Conservation (phyloP, 73 alveolate species). For the Tetrahymena elliotti region DNA sequence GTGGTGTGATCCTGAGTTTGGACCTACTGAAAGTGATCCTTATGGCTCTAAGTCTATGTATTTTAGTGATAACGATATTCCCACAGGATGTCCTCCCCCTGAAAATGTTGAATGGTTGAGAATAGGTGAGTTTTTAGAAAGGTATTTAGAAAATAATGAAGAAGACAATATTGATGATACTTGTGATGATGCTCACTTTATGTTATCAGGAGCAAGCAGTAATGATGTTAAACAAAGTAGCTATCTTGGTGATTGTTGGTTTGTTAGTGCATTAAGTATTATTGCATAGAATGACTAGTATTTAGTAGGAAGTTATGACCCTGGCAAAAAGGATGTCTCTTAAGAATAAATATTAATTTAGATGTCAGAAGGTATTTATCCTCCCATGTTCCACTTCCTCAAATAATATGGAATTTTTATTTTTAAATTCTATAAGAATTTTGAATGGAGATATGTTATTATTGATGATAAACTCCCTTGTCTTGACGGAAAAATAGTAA, state of each 20-base stretch:
- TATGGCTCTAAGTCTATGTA: constrained; percentile 65
- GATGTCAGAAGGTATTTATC: constrained; percentile 89
- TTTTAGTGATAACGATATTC: constrained; percentile 54
- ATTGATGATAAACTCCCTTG: constrained; percentile 89
- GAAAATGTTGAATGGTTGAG: constrained; percentile 82
- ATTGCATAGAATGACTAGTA: constrained; percentile 92
- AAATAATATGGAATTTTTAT: constrained; percentile 87
- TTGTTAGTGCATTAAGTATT: constrained; percentile 96
- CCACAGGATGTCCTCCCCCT: constrained; percentile 73
- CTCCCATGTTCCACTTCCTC: constrained; percentile 91
- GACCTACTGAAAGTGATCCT: constrained; percentile 74
- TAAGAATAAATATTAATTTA: constrained; percentile 1
- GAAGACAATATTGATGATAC: constrained; percentile 22
- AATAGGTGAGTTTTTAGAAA: constrained; percentile 64
- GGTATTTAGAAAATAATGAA: constrained; percentile 1
- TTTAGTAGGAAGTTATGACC: constrained; percentile 67
- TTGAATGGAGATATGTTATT: constrained; percentile 80
- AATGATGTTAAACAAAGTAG: constrained; percentile 92
- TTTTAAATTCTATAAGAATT: constrained; percentile 86
- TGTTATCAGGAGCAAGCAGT: constrained; percentile 76
- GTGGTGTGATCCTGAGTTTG: constrained; percentile 90
- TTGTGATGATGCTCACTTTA: constrained; percentile 63
- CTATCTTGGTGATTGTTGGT: constrained; percentile 99
- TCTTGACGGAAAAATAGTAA: constrained; percentile 9
- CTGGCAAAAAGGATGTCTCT: constrained; percentile 32